phyloP scores from a whole-genome alignment of 116 monocot genomes.

The Zostera marina region DNA sequence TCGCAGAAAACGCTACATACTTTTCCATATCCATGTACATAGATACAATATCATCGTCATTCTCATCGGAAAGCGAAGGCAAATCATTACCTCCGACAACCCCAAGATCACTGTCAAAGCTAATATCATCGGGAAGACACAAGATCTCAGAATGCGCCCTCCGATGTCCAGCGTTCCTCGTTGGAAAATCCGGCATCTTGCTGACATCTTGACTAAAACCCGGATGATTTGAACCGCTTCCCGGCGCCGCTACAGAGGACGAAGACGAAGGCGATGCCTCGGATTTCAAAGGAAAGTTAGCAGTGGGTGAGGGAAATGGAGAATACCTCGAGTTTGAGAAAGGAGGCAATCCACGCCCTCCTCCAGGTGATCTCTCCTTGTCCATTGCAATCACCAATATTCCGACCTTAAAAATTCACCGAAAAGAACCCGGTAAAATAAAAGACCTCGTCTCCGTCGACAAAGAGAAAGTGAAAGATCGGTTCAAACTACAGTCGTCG shows the following conservation, averaged over 20 bases:
- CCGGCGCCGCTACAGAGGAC: neutral
- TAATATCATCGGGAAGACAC: conserved; percentile 79
- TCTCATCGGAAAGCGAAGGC: conserved; percentile 51
- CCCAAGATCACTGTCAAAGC: conserved; percentile 65
- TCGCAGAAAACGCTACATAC: conserved; percentile 10
- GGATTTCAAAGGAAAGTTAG: neutral
- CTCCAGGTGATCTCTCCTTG: conserved; percentile 2
- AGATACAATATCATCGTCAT: conserved; percentile 69
- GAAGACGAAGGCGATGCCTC: neutral
- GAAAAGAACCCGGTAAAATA: neutral
- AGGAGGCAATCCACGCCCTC: neutral
- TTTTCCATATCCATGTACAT: conserved; percentile 41
- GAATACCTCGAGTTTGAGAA: neutral
- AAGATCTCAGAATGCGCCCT: conserved; percentile 89
- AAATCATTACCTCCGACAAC: conserved; percentile 35
- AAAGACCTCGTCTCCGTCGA: neutral
- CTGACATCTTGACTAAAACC: conserved; percentile 5
- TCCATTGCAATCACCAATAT: neutral
- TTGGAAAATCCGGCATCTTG: conserved; percentile 67
- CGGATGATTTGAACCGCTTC: neutral
- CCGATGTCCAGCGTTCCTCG: conserved; percentile 32
- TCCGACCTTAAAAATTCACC: neutral
- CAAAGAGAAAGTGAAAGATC: neutral
- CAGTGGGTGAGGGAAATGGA: conserved; percentile 3
- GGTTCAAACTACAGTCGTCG: neutral